A percentile compares a stretch with the other conserved stretches of the same genome.
Evolutionary conservation across 176 grass and related monocot genomes (phyloP).

Genomic region (Zizania latifolia): DNA sequence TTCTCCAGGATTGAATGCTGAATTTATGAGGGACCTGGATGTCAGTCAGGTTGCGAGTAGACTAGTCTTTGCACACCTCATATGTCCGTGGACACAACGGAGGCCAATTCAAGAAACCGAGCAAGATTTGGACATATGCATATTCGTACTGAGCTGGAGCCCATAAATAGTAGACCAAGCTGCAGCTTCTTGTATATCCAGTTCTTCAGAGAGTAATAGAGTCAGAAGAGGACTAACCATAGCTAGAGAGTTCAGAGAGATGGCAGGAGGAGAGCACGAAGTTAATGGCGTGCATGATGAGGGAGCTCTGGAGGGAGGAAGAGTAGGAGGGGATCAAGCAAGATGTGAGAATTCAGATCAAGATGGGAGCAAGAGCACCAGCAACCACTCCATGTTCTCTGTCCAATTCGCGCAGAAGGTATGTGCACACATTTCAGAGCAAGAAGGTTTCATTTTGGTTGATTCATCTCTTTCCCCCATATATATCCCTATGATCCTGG

Average conservation of each 20-base stretch:
- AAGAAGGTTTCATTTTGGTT: neutral
- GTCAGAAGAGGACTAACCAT: neutral
- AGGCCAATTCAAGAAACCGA: conserved; percentile 8
- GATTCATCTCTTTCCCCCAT: neutral
- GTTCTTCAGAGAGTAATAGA: neutral
- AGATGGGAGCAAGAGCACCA: neutral
- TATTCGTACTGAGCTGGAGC: neutral
- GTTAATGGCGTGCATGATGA: conserved; percentile 22
- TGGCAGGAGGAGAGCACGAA: conserved; percentile 28
- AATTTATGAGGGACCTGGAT: neutral
- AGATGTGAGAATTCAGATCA: conserved; percentile 18
- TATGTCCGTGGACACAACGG: neutral
- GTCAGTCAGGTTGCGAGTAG: neutral
- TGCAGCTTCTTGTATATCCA: neutral
- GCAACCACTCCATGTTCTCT: conserved; percentile 15
- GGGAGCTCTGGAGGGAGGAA: conserved; percentile 36
- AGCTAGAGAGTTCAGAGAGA: neutral
- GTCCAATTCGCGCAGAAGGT: conserved; percentile 45
- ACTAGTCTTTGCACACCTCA: conserved; percentile 1
- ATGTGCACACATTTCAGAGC: neutral
- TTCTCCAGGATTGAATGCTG: neutral
- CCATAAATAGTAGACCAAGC: conserved; percentile 33
- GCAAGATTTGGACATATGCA: conserved; percentile 10
- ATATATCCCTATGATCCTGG: neutral
- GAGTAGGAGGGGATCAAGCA: conserved; percentile 16